These are phyloP conservation scores for Arachnomyces sp. DNA, from an alignment of 2,329 filamentous ascomycete genomes.

Conservation along the genomic window DNA sequence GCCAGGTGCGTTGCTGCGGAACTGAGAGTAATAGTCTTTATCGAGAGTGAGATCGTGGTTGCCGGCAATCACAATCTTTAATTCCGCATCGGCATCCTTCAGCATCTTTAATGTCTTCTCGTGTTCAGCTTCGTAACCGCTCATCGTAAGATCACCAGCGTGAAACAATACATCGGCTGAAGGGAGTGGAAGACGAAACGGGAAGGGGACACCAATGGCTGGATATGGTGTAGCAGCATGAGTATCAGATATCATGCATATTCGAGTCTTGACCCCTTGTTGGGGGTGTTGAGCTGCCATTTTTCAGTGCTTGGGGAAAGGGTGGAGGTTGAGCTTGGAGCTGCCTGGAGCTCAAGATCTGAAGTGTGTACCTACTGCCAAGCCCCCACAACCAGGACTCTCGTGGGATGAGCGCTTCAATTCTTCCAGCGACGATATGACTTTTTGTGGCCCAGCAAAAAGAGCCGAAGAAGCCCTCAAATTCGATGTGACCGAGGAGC, in stretches of 20 bases:
- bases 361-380: too few species aligned
- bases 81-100: conserved; percentile 39
- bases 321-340: neutral
- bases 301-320: conserved; percentile 8
- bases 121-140: conserved; percentile 43
- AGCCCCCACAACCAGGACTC: too few species aligned
- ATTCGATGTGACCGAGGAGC: too few species aligned
- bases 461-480: too few species aligned
- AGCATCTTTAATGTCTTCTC: conserved; percentile 40
- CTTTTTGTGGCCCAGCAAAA: too few species aligned
- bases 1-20: conserved; percentile 19
- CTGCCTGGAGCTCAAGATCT: neutral
- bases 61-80: conserved; percentile 56
- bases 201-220: conserved; percentile 12
- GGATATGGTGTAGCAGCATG: conserved; percentile 25
- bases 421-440: too few species aligned
- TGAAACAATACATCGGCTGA: conserved; percentile 48
- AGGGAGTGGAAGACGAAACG: conserved; percentile 40
- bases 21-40: conserved; percentile 35
- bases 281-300: conserved; percentile 3
- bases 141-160: conserved; percentile 51
- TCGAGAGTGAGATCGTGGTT: conserved; percentile 56
- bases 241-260: conserved; percentile 38
- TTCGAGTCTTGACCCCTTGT: conserved; percentile 28
- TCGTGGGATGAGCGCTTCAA: too few species aligned